Percentiles rank a stretch among this genome's conserved stretches.
Evolutionary conservation across 208 protist genomes (phyloP).

Genomic region (Acanthamoeba castellanii): DNA sequence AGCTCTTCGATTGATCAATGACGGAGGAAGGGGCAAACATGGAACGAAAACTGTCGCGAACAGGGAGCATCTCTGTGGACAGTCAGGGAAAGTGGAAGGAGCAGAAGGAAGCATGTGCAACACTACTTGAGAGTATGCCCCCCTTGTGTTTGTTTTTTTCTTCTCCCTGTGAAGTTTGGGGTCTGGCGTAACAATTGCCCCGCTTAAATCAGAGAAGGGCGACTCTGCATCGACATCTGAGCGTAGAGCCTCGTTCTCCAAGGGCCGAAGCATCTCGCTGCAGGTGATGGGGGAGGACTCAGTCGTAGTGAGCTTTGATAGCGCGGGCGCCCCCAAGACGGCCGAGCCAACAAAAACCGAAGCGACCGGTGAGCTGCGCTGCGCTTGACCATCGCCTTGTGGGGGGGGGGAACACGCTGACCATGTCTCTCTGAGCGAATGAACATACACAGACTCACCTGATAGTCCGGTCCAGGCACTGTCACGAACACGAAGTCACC

Average conservation of each 20-base stretch:
- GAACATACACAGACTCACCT: not conserved
- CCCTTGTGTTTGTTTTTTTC: too few species aligned
- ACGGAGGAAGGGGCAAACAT: not conserved
- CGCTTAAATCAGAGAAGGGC: too few species aligned
- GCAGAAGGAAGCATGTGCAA: not conserved
- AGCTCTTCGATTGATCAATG: not conserved
- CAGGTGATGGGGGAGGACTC: not conserved
- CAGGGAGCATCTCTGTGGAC: slow-evolving; percentile 2
- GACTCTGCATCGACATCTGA: not conserved
- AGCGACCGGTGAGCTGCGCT: too few species aligned
- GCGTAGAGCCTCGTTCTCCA: not conserved
- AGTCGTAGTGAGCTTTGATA: not conserved
- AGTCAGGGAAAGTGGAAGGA: not conserved
- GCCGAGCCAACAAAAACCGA: too few species aligned
- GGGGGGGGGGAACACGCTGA: not conserved
- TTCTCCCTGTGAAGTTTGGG: too few species aligned
- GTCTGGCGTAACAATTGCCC: too few species aligned
- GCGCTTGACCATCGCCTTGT: not conserved
- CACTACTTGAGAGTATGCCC: too few species aligned
- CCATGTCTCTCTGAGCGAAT: not conserved
- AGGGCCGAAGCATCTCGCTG: not conserved
- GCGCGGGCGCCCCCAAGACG: not conserved
- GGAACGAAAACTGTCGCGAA: not conserved
- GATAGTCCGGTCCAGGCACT: not conserved
- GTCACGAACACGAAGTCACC: not conserved